Evolutionary conservation across 805 yeast species (phyloP).

Genomic region (Candida wancherniae): DNA sequence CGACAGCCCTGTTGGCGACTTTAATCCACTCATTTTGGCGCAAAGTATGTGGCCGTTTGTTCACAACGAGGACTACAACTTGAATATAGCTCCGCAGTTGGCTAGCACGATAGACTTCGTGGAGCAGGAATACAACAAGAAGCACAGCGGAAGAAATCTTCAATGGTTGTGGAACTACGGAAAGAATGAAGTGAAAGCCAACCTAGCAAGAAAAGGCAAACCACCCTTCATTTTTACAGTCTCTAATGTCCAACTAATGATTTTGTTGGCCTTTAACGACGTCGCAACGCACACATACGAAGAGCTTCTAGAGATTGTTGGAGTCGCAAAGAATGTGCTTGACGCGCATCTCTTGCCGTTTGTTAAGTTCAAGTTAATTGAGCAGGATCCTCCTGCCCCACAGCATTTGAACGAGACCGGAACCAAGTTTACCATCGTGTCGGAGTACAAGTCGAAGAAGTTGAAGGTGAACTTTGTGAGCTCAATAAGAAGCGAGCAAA

Average conservation of each 20-base stretch:
- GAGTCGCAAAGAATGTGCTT: constrained; percentile 58
- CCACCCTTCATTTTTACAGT: constrained; percentile 79
- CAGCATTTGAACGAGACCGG: constrained; percentile 42
- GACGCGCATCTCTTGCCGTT: constrained; percentile 77
- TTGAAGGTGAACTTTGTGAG: constrained; percentile 74
- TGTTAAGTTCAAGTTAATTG: constrained; percentile 69
- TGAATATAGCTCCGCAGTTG: constrained; percentile 65
- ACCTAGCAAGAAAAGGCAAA: constrained; percentile 72
- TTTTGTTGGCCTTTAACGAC: constrained; percentile 78
- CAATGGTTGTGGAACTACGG: constrained; percentile 97
- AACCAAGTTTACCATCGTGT: constrained; percentile 65
- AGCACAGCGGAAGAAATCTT: constrained; percentile 82
- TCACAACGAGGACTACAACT: constrained; percentile 35
- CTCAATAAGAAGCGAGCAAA: constrained; percentile 55
- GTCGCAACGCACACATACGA: constrained; percentile 53
- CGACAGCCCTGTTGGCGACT: constrained; percentile 29
- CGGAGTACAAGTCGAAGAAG: constrained; percentile 81
- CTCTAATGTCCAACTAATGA: constrained; percentile 82
- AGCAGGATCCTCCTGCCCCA: constrained; percentile 58
- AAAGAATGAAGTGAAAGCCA: constrained; percentile 86
- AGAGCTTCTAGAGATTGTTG: constrained; percentile 63
- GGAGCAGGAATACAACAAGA: constrained; percentile 60
- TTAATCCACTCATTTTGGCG: constrained; percentile 75
- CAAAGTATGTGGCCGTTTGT: constrained; percentile 85
- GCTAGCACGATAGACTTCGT: constrained; percentile 60